A percentile compares a stretch with the other conserved stretches of the same genome.
phyloP scores from a whole-genome alignment of 352 stramenopile species.

The Pythium chondricola region DNA sequence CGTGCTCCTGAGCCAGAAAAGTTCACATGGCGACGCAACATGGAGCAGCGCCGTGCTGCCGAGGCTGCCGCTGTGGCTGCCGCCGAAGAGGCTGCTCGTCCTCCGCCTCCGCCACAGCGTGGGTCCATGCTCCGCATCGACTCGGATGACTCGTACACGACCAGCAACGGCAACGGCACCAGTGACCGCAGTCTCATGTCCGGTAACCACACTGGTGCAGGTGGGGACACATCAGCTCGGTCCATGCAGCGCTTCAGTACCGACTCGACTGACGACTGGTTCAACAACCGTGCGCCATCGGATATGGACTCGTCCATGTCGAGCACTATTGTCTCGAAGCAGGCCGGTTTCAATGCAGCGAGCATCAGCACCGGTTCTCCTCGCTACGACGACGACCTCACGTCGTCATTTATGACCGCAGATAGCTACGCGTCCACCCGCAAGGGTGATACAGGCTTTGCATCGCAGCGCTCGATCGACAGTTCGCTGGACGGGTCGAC shows the following conservation, averaged over 20 bases:
- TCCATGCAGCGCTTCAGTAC: constrained; percentile 5
- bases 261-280: constrained; percentile 16
- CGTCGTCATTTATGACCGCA: constrained; percentile 16
- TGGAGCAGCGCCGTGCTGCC: constrained; percentile 14
- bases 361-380: constrained; percentile 9
- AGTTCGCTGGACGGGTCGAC: neutral
- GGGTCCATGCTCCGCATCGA: constrained; percentile 14
- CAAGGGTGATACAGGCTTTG: constrained; percentile 7
- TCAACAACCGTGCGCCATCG: constrained; percentile 10
- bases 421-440: constrained; percentile 16
- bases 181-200: neutral
- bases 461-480: constrained; percentile 9
- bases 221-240: neutral
- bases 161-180: neutral
- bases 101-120: constrained; percentile 1
- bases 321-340: neutral
- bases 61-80: constrained; percentile 11
- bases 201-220: neutral
- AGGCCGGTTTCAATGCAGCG: neutral
- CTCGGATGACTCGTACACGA: constrained; percentile 16
- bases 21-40: constrained; percentile 19
- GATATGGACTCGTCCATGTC: constrained; percentile 14
- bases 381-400: constrained; percentile 14
- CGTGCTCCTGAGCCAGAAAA: constrained; percentile 8
- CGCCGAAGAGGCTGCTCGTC: neutral